Evolutionary conservation across 2,329 filamentous ascomycete species (phyloP).

Genomic region (Myriosclerotinia curreyana): DNA sequence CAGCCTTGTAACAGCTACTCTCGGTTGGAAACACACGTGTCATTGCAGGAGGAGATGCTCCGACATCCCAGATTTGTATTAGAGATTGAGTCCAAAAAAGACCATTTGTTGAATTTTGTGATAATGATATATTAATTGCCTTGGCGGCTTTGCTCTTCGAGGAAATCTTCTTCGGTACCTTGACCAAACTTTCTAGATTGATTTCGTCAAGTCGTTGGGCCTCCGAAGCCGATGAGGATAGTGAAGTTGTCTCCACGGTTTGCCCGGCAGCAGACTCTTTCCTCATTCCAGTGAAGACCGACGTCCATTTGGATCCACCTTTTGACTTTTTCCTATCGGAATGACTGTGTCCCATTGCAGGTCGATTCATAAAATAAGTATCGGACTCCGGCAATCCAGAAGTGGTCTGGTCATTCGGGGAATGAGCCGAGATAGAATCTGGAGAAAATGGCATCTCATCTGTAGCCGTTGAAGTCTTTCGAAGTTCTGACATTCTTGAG

Average conservation of each 20-base stretch:
- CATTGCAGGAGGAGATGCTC: conserved; percentile 41
- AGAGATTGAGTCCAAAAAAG: conserved; percentile 43
- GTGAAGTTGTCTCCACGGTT: conserved; percentile 41
- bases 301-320: conserved; percentile 39
- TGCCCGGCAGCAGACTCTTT: conserved; percentile 33
- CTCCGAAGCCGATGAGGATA: conserved; percentile 41
- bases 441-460: conserved; percentile 26
- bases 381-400: conserved; percentile 23
- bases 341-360: conserved; percentile 16
- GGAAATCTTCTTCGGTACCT: conserved; percentile 33
- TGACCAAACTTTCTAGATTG: conserved; percentile 39
- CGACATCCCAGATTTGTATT: conserved; percentile 44
- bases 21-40: conserved; percentile 40
- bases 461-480: conserved; percentile 12
- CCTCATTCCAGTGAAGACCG: conserved; percentile 33
- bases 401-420: conserved; percentile 17
- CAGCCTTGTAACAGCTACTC: conserved; percentile 43
- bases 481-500: conserved; percentile 9
- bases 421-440: conserved; percentile 18
- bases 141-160: conserved; percentile 38
- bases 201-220: conserved; percentile 43
- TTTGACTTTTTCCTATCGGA: conserved; percentile 21
- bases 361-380: conserved; percentile 24
- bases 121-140: conserved; percentile 41
- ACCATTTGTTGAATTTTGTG: conserved; percentile 42